Evolutionary conservation across 805 yeast species (phyloP), one percentile per base, ranked within the genome.

Genomic region (Hanseniaspora jakobsenii): DNA sequence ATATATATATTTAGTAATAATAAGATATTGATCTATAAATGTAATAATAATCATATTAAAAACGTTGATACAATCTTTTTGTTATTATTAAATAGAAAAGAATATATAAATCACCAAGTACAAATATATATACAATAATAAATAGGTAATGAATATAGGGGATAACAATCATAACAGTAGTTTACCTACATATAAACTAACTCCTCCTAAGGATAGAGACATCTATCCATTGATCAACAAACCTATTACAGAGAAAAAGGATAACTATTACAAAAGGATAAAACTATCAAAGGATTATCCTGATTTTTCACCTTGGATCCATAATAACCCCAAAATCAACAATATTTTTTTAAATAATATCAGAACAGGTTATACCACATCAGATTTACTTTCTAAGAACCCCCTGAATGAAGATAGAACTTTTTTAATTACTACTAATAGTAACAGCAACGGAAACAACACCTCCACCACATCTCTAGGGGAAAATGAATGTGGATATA

Each of bases 391-490:
- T 10, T 42, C 46, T 3, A 42, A 42, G 27, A 42, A 42, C 23
- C 46, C 46, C 23, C 29, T 42, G 22, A 42, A 42, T 18, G 31
- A 35, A 2, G 37, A 42, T 14, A 36, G 38, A 23, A 42, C 34
- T 18, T 21, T 34, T 3, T 42, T 26, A 14, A 28, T 42, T 16
- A 42, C 46, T n/a, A 42, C 46, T 12, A 42, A 42, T 16, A 28
- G 36, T 28, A 42, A 42, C 16, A 42, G 39, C 2, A 42, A 42
- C 16, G 46, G 46, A 18, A 42, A 42, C 18, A 42, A 42, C 16
- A 42, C 46, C 9, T 34, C 39, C 13, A 42, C 46, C 8, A 42
- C 46, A 3, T 34, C 39, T 16, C n/a, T 42, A n/a, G 46, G 46
- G 12, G 46, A 42, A 35, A 42, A 42, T 30, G 46, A 42, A 12